Base-by-base conservation (phyloP, 768 basidiomycete genomes). In the Boletus eberwhitei region DNA sequence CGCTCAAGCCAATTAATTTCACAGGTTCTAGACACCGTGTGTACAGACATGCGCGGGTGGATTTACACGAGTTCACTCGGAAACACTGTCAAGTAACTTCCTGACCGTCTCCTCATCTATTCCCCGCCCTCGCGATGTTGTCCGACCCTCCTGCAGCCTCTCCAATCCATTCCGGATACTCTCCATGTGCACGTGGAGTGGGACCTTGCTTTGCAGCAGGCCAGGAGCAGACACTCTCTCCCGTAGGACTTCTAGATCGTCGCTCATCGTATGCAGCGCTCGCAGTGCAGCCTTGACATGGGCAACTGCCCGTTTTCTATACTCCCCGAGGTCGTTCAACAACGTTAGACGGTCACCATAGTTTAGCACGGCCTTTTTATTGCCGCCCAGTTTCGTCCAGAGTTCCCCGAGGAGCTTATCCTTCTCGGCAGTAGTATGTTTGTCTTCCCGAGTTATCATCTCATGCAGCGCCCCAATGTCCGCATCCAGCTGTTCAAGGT, bases 201-300 rank as follows among this genome's bases (percentile, higher is more conserved):
- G 86, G 16, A 90, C 75, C 39, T 71, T 73, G n/a, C 79, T 69
- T 5, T 81, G 83, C 12, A 80, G 66, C 5, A 91, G 69, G 47
- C 83, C 82, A 2, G 90, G 88, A 32, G 82, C 79, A 5, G 87
- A 79, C 2, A 88, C 86, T 17, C 86, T 75, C 64, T 88, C 86
- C 56, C 89, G 75, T 55, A 92, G 70, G 41, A 88, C 87, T 64
- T 88, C 87, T 76, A 91, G 83, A 57, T 90, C 88, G 35, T 80
- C 83, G 58, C 80, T 81, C 83, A 90, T 80, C 37, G 74, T 73
- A 29, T 81, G 71, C 57, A 92, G 70, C 11, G 82, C 76, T 48
- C 84, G 83, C 61, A 88, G 63, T 14, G 87, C 80, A 0, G 80
- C 81, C 32, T 77, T 78, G n/a, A 92, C 87, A 57, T 87, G 88